These are phyloP conservation scores for Aspergillus melleus DNA, from an alignment of 2,329 filamentous ascomycete genomes.

Conservation along the genomic window DNA sequence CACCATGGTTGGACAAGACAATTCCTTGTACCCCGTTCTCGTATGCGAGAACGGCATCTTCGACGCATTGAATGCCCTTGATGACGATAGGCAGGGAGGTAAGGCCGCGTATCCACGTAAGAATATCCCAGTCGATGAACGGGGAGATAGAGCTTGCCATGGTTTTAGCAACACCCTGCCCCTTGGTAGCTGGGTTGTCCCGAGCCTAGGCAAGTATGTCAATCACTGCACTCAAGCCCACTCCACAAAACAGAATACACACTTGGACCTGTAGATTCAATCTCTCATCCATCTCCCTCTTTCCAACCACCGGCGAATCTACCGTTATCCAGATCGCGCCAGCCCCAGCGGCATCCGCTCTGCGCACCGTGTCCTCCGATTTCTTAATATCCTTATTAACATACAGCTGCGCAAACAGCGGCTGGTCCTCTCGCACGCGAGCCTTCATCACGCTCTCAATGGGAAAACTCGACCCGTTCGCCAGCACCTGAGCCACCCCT, in stretches of 20 bases:
- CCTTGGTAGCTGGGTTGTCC: slow-evolving; percentile 10
- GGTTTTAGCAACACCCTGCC: slow-evolving; percentile 30
- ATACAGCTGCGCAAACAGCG: slow-evolving; percentile 41
- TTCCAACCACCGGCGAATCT: slow-evolving; percentile 35
- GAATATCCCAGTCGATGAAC: slow-evolving; percentile 30
- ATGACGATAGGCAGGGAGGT: slow-evolving; percentile 38
- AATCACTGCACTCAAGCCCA: background rate
- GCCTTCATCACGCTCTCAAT: slow-evolving; percentile 40
- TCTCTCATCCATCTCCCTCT: slow-evolving; percentile 34
- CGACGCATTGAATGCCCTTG: slow-evolving; percentile 48
- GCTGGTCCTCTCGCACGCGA: slow-evolving; percentile 19
- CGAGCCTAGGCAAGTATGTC: slow-evolving; percentile 3
- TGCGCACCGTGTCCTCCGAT: slow-evolving; percentile 26
- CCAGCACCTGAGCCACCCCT: slow-evolving; percentile 38
- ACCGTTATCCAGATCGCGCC: slow-evolving; percentile 36
- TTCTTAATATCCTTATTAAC: slow-evolving; percentile 32
- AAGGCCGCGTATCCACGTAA: slow-evolving; percentile 43
- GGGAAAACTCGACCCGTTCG: slow-evolving; percentile 42
- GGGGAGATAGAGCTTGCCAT: slow-evolving; percentile 31
- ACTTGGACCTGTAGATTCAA: slow-evolving; percentile 27
- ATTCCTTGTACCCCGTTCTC: slow-evolving; percentile 49
- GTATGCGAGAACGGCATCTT: slow-evolving; percentile 51
- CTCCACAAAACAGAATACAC: background rate
- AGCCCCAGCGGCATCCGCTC: slow-evolving; percentile 28
- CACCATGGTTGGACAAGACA: slow-evolving; percentile 43